phyloP scores from a whole-genome alignment of 371 early-diverging fungal genomes.

The Mycotypha africana region DNA sequence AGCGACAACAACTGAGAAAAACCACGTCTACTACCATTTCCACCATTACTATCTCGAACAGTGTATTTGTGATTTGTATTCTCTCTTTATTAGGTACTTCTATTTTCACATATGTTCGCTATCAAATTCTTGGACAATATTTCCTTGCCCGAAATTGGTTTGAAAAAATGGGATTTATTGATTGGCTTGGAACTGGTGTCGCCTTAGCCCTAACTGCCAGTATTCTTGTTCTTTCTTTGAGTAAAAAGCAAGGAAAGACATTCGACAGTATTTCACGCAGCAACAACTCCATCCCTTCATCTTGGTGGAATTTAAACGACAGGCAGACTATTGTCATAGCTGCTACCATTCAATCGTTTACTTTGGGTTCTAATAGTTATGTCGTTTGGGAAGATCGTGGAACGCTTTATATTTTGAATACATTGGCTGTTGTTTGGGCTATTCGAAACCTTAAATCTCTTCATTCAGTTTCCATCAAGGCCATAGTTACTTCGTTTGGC shows the following conservation, averaged over 20 bases:
- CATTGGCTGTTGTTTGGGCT: constrained; percentile 25
- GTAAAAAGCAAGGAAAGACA: too few species aligned
- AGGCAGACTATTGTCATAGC: neutral
- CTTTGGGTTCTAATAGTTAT: constrained; percentile 83
- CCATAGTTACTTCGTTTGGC: neutral
- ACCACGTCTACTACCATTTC: neutral
- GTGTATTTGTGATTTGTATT: neutral
- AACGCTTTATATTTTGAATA: constrained; percentile 41
- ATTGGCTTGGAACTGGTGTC: constrained; percentile 24
- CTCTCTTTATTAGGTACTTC: neutral
- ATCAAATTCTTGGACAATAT: neutral
- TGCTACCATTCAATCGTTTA: constrained; percentile 39
- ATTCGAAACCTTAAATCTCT: neutral
- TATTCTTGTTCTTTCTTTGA: neutral
- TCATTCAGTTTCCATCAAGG: neutral
- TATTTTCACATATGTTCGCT: neutral
- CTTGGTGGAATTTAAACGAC: too few species aligned
- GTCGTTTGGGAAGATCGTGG: constrained; percentile 83
- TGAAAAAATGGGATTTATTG: constrained; percentile 31
- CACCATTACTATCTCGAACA: neutral
- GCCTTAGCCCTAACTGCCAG: neutral
- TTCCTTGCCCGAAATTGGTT: constrained; percentile 15
- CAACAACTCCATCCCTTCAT: too few species aligned
- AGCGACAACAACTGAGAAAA: too few species aligned
- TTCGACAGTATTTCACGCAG: too few species aligned